Base-by-base conservation (phyloP, 2,329 filamentous ascomycete genomes). In the Hyphodiscus sp. region DNA sequence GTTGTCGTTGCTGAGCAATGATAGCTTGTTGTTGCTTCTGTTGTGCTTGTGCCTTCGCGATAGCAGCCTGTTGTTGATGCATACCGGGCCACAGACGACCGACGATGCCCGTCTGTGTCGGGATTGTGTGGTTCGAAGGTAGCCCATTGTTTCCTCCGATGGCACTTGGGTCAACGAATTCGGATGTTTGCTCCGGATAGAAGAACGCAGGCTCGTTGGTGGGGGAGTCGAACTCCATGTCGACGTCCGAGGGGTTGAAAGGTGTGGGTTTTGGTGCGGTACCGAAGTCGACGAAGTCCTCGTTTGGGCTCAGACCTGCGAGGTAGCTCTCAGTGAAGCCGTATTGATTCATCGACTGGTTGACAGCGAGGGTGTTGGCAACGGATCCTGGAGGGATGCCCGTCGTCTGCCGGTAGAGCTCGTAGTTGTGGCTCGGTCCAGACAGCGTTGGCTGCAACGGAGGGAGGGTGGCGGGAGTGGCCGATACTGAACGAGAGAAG, bases 361-460 rank as follows among this genome's bases (percentile, higher is more conserved):
- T 91, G 64, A 94, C 81, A 38, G 88, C 87, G 67, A 94, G 81
- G 13, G 91, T 87, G 70, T 82, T 88, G 43, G 86, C 84, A 58
- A 94, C 76, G 50, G 90, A 91, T 58, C 91, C 91, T 1, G 89
- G 86, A 0, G 94, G 89, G 29, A 96, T 84, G 59, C 91, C 91
- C 2, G 94, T 96, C 75, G 96, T 91, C 70, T 99, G 94, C 74
- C 90, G 89, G 76, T 96, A 95, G 67, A 89, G 84, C 66, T 91
- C 89, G 76, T 97, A 97, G 72, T 95, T 89, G 74, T 96, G 91
- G 71, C 90, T 96, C 9, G 94, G 92, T 38, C 84, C 89, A 47
- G 83, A 84, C 66, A 91, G 81, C 19, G 78, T 73, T 60, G 78
- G 78, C 57, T 85, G 80, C 23, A 65, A 70, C 8, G 79, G 70